Evolutionary conservation across 2,329 filamentous ascomycete species (phyloP).

Genomic region (Penicillium sp.): DNA sequence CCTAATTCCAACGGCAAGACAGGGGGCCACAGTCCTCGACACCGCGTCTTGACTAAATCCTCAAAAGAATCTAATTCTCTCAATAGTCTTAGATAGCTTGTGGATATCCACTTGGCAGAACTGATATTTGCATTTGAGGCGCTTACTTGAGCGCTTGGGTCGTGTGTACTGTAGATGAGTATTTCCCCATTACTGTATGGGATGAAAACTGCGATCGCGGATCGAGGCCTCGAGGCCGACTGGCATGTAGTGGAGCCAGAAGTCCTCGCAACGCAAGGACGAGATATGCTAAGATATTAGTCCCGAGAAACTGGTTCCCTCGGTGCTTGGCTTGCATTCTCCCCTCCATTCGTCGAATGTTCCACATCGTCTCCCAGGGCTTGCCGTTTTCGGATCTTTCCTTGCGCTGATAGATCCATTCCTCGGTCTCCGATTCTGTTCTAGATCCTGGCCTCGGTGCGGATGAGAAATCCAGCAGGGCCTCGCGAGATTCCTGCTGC

Average conservation of each 20-base stretch:
- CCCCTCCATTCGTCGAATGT: slow-evolving; percentile 17
- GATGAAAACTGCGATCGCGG: too few species aligned
- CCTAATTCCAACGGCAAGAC: neutral
- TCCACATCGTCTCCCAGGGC: slow-evolving; percentile 7
- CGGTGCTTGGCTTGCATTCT: slow-evolving; percentile 16
- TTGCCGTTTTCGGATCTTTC: slow-evolving; percentile 8
- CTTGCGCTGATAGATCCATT: slow-evolving; percentile 9
- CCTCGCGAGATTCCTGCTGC: too few species aligned
- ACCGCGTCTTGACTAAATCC: neutral
- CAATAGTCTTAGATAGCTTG: too few species aligned
- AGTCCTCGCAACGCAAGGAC: slow-evolving; percentile 15
- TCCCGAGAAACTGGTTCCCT: slow-evolving; percentile 3
- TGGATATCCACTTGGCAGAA: too few species aligned
- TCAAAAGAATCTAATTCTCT: neutral
- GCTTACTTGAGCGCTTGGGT: too few species aligned
- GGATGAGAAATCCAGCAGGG: too few species aligned
- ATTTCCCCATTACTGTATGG: neutral
- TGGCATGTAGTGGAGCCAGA: slow-evolving; percentile 12
- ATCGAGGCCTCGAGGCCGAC: neutral
- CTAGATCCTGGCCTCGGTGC: too few species aligned
- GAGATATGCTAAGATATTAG: neutral
- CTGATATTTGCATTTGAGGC: too few species aligned
- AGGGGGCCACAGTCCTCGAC: too few species aligned
- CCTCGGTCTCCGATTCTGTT: too few species aligned
- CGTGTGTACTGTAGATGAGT: too few species aligned